phyloP scores from a whole-genome alignment of 345 rosid genomes.

The Excoecaria cochinchinensis region DNA sequence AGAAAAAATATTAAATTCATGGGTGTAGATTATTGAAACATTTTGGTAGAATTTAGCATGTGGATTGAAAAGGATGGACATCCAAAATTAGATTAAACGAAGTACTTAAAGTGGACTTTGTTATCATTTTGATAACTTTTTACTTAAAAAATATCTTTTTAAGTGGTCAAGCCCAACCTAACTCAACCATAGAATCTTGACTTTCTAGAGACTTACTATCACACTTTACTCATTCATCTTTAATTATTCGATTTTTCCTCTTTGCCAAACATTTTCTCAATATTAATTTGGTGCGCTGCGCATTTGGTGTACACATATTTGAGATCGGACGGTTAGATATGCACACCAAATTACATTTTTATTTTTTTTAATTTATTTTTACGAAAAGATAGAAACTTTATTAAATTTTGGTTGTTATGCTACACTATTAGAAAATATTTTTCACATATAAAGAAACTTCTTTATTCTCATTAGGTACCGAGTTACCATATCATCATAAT shows the following conservation, averaged over 20 bases:
- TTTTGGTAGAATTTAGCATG: background rate
- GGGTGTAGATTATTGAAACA: background rate
- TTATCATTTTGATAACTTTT: background rate
- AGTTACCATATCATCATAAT: no score
- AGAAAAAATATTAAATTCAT: no score
- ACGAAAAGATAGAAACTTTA: background rate
- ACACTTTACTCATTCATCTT: background rate
- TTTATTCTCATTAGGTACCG: no score
- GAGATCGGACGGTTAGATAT: no score
- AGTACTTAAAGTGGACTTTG: conserved; percentile 11
- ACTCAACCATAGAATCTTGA: conserved; percentile 12
- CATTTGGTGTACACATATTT: no score
- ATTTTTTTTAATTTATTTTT: background rate
- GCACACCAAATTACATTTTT: background rate
- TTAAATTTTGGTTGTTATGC: background rate
- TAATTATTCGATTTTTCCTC: background rate
- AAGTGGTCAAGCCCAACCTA: conserved; percentile 13
- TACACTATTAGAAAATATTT: background rate
- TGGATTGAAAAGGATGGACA: background rate
- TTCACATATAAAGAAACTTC: background rate
- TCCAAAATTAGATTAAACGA: background rate
- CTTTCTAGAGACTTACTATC: background rate
- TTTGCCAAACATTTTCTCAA: conserved; percentile 1
- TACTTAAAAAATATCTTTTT: background rate
- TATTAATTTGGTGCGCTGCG: no score